phyloP scores from a whole-genome alignment of 176 grass and related monocot species.

The Carex pumila region DNA sequence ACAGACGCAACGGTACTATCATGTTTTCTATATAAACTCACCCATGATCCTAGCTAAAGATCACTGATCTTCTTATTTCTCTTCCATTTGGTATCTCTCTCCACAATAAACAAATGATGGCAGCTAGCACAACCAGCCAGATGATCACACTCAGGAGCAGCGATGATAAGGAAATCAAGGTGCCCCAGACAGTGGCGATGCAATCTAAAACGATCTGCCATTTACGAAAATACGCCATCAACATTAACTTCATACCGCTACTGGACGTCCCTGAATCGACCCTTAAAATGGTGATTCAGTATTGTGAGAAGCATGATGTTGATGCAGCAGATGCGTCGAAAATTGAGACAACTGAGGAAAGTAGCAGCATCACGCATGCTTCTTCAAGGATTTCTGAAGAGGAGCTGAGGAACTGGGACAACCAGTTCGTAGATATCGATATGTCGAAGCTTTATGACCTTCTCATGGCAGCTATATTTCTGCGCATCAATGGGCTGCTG shows the following conservation, averaged over 20 bases:
- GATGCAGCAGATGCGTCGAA: background rate
- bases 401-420: slow-evolving; percentile 10
- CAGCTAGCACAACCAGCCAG: background rate
- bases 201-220: slow-evolving; percentile 23
- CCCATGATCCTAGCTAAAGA: background rate
- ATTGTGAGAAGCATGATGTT: slow-evolving; percentile 49
- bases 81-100: background rate
- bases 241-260: slow-evolving; percentile 35
- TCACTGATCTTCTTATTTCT: background rate
- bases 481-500: background rate
- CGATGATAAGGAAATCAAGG: slow-evolving; percentile 9
- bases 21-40: background rate
- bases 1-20: background rate
- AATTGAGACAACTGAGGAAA: background rate
- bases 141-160: slow-evolving; percentile 21
- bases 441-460: slow-evolving; percentile 25
- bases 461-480: slow-evolving; percentile 1
- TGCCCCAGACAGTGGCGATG: background rate
- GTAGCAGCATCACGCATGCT: background rate
- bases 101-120: background rate
- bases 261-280: slow-evolving; percentile 40
- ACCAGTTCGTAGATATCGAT: slow-evolving; percentile 22
- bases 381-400: background rate
- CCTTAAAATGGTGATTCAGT: slow-evolving; percentile 52
- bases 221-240: slow-evolving; percentile 56